phyloP scores from a whole-genome alignment of 345 rosid species.

The Arabidopsis suecica region DNA sequence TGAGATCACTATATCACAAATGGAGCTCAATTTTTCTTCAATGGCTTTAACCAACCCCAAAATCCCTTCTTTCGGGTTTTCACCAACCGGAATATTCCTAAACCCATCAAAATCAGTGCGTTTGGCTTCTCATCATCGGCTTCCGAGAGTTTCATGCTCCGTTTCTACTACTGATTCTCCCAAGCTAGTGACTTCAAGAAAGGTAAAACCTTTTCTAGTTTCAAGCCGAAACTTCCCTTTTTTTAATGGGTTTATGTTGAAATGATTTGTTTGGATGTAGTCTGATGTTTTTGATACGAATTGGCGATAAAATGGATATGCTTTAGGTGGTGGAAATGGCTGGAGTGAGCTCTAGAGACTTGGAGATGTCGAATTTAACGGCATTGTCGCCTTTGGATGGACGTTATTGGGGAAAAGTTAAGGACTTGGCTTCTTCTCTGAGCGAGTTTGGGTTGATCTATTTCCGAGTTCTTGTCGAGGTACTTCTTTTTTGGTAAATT shows the following conservation, averaged over 20 bases:
- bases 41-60: slow-evolving; percentile 39
- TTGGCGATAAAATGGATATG: slow-evolving; percentile 1
- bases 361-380: slow-evolving; percentile 75
- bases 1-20: slow-evolving; percentile 14
- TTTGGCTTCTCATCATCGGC: slow-evolving; percentile 21
- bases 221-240: not conserved
- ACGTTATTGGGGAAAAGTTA: slow-evolving; percentile 86
- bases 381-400: slow-evolving; percentile 95
- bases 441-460: slow-evolving; percentile 88
- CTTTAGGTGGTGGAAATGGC: slow-evolving; percentile 56
- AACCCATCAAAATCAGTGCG: slow-evolving; percentile 32
- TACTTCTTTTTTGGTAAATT: slow-evolving; percentile 34
- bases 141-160: slow-evolving; percentile 45
- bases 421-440: slow-evolving; percentile 82
- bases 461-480: slow-evolving; percentile 89
- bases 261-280: not conserved
- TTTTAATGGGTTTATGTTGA: not conserved
- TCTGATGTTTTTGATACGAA: slow-evolving; percentile 15
- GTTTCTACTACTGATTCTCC: slow-evolving; percentile 20
- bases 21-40: slow-evolving; percentile 54
- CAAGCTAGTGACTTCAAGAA: slow-evolving; percentile 41
- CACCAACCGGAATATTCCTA: slow-evolving; percentile 22
- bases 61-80: slow-evolving; percentile 11
- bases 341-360: slow-evolving; percentile 43
- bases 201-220: slow-evolving; percentile 36